Base-by-base conservation (phyloP, 1,139 yeast genomes). In the Geotrichum phurueaensis region DNA sequence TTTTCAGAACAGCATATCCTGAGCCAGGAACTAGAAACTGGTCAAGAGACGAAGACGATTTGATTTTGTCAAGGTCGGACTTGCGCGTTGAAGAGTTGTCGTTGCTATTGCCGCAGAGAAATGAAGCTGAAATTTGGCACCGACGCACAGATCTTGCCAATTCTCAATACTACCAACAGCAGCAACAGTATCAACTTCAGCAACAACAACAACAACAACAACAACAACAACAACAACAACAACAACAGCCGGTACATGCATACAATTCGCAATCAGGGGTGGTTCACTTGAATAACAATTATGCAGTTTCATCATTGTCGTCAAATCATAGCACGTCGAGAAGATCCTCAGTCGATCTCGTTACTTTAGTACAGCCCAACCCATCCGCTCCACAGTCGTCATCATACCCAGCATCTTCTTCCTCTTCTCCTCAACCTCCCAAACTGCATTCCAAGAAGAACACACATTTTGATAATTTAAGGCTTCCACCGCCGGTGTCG, bases 11-110 rank as follows among this genome's bases (percentile, higher is more conserved):
- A 29, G 54, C 56, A 7, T 43, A 36, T 22, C 54, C 58, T 9
- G 52, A 57, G 12, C 54, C 56, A 10, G 59, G 56, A 20, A 51
- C 56, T 18, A 60, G 64, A 52, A 57, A 63, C 20, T 74, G 77
- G 77, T 60, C 81, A 1, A 81, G 82, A 73, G 96, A 89, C 66
- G 96, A 90, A 72, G 94, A 87, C 69, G 84, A 87, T 63, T 75
- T 90, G 60, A 71, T 87, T 51, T 77, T 82, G 57, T 80, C 83
- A 62, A 79, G 92, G 58, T 76, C 81, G 51, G 88, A 86, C 63
- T 75, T 90, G 45, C 81, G 88, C 43, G 81, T 87, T 67, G 89
- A 88, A 15, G 96, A 90, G 71, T 76, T 90, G 53, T 82, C 88
- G 12, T 84, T 89, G 50, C 74, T 89, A 57, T 76, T 90, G 55